phyloP scores from a whole-genome alignment of 75 land plant genomes.

The Sequoia sempervirens region DNA sequence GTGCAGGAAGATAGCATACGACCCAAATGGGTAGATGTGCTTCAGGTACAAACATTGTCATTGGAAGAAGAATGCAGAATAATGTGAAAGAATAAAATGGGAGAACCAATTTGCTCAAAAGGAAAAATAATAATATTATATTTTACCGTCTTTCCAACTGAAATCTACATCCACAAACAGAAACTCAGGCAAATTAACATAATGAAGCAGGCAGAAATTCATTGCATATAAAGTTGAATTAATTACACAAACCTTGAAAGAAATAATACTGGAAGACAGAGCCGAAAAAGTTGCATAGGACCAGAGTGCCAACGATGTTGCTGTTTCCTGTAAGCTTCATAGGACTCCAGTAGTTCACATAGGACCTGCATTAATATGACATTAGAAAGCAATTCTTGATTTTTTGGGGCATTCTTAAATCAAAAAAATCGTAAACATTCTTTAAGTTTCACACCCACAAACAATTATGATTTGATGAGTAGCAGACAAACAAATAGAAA shows the following conservation, averaged over 20 bases:
- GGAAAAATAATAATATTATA: conserved; percentile 32
- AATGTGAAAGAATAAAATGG: conserved; percentile 45
- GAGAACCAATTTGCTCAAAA: conserved; percentile 41
- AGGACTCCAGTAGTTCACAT: conserved; percentile 39
- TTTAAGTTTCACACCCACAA: too few species aligned
- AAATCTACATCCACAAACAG: conserved; percentile 20
- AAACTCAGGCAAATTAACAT: too few species aligned
- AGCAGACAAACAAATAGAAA: too few species aligned
- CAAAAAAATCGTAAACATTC: too few species aligned
- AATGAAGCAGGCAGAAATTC: too few species aligned
- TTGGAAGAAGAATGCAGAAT: conserved; percentile 40
- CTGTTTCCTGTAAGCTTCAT: conserved; percentile 41
- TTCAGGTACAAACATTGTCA: conserved; percentile 42
- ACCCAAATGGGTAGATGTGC: conserved; percentile 41
- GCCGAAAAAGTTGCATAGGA: conserved; percentile 44
- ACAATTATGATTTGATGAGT: too few species aligned
- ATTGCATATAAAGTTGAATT: too few species aligned
- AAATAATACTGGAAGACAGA: conserved; percentile 29
- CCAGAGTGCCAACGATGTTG: conserved; percentile 54
- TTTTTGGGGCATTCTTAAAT: too few species aligned
- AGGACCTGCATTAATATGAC: conserved; percentile 7
- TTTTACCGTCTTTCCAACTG: conserved; percentile 30
- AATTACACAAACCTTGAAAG: conserved; percentile 25
- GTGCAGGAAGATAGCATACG: conserved; percentile 28
- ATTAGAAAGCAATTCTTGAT: too few species aligned